phyloP scores from a whole-genome alignment of 2,329 filamentous ascomycete genomes.

The Orbilia oligospora region DNA sequence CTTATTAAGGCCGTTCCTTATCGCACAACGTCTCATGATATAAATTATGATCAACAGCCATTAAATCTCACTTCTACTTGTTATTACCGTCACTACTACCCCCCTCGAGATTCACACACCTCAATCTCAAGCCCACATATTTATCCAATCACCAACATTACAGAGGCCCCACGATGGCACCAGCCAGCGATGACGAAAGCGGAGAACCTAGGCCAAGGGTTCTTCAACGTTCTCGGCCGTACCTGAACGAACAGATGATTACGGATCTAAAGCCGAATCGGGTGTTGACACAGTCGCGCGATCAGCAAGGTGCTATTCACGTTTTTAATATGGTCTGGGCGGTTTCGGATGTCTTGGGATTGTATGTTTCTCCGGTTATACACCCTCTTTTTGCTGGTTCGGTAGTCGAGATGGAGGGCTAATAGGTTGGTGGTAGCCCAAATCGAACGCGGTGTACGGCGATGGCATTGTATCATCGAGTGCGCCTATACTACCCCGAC shows the following conservation, averaged over 20 bases:
- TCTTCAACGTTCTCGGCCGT: constrained; percentile 71
- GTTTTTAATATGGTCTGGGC: constrained; percentile 91
- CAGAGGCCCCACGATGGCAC: constrained; percentile 33
- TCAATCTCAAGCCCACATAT: not conserved
- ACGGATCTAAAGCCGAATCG: constrained; percentile 79
- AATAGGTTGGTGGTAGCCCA: constrained; percentile 72
- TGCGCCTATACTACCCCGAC: constrained; percentile 86
- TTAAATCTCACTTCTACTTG: not conserved
- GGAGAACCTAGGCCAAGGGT: constrained; percentile 46
- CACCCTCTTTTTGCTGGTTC: constrained; percentile 1
- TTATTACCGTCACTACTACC: constrained; percentile 2
- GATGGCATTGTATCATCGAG: constrained; percentile 92
- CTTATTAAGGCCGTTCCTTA: not conserved
- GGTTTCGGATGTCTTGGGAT: constrained; percentile 81
- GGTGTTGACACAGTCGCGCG: constrained; percentile 80
- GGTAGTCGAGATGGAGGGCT: constrained; percentile 16
- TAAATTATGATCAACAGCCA: not conserved
- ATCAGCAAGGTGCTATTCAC: constrained; percentile 84
- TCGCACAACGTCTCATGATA: not conserved
- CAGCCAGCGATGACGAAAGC: constrained; percentile 51
- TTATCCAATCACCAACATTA: not conserved
- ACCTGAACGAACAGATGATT: constrained; percentile 85
- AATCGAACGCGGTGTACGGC: constrained; percentile 93
- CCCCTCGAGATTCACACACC: not conserved
- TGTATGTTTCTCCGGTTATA: constrained; percentile 72